phyloP scores from a whole-genome alignment of 2,329 filamentous ascomycete genomes.

The Fonsecaea pugnacius region DNA sequence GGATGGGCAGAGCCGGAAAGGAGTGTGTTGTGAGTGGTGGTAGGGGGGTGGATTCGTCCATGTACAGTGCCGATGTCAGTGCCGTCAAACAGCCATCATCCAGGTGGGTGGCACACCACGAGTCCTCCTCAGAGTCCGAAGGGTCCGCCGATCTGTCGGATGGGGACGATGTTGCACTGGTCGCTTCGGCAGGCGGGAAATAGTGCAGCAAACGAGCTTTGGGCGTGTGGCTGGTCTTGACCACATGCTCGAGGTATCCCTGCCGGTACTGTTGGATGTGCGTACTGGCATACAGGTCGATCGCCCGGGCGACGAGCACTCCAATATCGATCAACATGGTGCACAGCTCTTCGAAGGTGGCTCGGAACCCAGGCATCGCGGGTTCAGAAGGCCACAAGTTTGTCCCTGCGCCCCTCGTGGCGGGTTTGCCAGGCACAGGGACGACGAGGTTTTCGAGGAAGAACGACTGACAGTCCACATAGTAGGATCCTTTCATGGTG shows the following conservation, averaged over 20 bases:
- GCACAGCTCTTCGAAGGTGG: conserved; percentile 75
- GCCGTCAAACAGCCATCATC: conserved; percentile 94
- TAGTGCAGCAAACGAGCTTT: conserved; percentile 93
- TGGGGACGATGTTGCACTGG: conserved; percentile 8
- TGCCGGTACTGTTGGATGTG: conserved; percentile 77
- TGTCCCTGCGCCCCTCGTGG: conserved; percentile 60
- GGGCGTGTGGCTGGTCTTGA: conserved; percentile 80
- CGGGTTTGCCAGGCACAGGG: conserved; percentile 38
- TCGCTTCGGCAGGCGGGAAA: conserved; percentile 61
- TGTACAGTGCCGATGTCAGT: conserved; percentile 91
- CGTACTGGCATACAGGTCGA: conserved; percentile 78
- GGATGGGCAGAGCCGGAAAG: conserved; percentile 54
- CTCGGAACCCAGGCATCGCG: conserved; percentile 74
- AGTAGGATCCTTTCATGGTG: conserved; percentile 67
- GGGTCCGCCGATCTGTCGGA: conserved; percentile 9
- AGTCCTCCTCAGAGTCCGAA: conserved; percentile 62
- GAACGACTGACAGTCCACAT: conserved; percentile 62
- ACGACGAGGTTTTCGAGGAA: conserved; percentile 40
- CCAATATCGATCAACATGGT: conserved; percentile 85
- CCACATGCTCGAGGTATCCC: conserved; percentile 79
- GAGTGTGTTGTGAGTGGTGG: conserved; percentile 10
- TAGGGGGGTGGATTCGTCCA: conserved; percentile 68
- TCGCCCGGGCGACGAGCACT: conserved; percentile 83
- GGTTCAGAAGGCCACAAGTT: conserved; percentile 77
- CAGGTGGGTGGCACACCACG: conserved; percentile 80